These are phyloP conservation scores for Fistulifera pelliculosa DNA, from an alignment of 108 stramenopile genomes.

Conservation along the genomic window DNA sequence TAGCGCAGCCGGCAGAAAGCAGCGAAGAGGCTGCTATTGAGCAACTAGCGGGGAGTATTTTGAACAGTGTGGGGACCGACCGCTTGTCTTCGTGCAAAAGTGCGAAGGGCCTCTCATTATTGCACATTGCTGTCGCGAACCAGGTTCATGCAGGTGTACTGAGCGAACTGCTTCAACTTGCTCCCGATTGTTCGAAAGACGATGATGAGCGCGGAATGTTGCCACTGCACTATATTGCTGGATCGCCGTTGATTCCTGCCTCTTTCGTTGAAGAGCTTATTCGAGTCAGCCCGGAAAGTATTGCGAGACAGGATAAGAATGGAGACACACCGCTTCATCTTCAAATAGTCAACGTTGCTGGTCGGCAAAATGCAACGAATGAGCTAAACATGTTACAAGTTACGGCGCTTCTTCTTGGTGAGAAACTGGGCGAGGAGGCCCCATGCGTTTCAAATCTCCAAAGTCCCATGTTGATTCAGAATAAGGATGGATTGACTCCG, in stretches of 20 bases:
- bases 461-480: constrained; percentile 3
- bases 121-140: constrained; percentile 42
- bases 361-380: not conserved
- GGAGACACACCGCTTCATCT: constrained; percentile 67
- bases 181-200: constrained; percentile 18
- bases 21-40: constrained; percentile 8
- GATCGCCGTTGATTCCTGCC: constrained; percentile 5
- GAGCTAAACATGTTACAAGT: constrained; percentile 32
- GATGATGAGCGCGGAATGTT: constrained; percentile 39
- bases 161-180: constrained; percentile 24
- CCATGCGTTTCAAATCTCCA: not conserved
- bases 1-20: constrained; percentile 1
- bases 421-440: constrained; percentile 3
- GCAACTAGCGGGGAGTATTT: constrained; percentile 8
- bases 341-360: constrained; percentile 9
- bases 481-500: constrained; percentile 29
- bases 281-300: constrained; percentile 20
- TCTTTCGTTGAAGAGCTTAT: constrained; percentile 24
- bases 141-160: constrained; percentile 36
- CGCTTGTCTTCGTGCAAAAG: constrained; percentile 11
- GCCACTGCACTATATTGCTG: constrained; percentile 49
- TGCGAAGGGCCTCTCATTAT: constrained; percentile 24
- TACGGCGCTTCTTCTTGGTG: constrained; percentile 18
- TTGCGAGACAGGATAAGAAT: constrained; percentile 18
- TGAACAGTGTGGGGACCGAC: constrained; percentile 7